These are phyloP conservation scores for Sonneratia alba DNA, from an alignment of 345 rosid genomes.

Conservation along the genomic window DNA sequence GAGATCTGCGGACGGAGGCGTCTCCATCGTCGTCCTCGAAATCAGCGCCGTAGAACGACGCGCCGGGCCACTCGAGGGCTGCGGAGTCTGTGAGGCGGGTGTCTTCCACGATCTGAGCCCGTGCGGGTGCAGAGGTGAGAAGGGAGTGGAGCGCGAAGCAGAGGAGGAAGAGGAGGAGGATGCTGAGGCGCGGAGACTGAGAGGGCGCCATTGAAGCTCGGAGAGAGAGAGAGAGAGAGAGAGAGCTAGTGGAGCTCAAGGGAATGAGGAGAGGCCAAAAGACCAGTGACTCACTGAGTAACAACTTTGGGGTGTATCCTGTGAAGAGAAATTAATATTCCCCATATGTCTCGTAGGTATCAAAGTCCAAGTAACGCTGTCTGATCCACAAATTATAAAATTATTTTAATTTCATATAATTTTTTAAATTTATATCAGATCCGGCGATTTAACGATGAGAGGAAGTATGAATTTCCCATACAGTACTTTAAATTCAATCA, in stretches of 20 bases:
- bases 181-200: not conserved
- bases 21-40: slow-evolving; percentile 15
- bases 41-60: slow-evolving; percentile 16
- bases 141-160: not conserved
- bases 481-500: not conserved
- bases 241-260: not conserved
- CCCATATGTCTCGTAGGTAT: too few relatives aligned
- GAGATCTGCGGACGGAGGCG: slow-evolving; percentile 41
- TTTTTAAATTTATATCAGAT: too few relatives aligned
- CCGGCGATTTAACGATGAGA: too few relatives aligned
- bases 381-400: too few relatives aligned
- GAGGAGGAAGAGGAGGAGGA: slow-evolving; percentile 10
- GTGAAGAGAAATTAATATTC: not conserved
- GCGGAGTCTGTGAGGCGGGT: slow-evolving; percentile 7
- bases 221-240: slow-evolving; percentile 6
- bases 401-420: too few relatives aligned
- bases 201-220: slow-evolving; percentile 1
- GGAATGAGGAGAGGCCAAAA: not conserved
- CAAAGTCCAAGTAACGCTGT: too few relatives aligned
- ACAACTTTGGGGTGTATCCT: not conserved
- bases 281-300: not conserved
- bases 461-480: too few relatives aligned
- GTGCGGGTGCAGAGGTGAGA: not conserved
- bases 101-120: not conserved
- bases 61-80: slow-evolving; percentile 48